These are phyloP conservation scores for Luzula sylvatica DNA, from an alignment of 176 grass and related monocot species.

Conservation along the genomic window DNA sequence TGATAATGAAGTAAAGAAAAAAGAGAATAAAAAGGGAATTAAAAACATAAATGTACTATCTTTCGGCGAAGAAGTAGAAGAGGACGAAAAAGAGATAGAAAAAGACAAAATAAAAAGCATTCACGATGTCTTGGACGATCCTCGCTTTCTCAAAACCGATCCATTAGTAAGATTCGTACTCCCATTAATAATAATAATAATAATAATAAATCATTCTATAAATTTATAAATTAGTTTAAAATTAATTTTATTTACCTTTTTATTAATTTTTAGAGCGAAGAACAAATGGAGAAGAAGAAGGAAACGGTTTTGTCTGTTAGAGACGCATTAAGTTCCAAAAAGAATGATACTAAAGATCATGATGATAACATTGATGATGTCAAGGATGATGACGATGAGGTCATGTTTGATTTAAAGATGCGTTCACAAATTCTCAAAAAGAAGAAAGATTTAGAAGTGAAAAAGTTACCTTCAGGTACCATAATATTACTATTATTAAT, in stretches of 20 bases:
- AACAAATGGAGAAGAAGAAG: constrained; percentile 73
- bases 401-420: constrained; percentile 83
- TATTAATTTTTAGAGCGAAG: constrained; percentile 35
- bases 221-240: constrained; percentile 19
- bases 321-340: constrained; percentile 72
- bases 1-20: constrained; percentile 35
- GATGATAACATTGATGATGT: constrained; percentile 7
- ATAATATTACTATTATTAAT: too few relatives aligned
- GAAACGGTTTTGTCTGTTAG: constrained; percentile 52
- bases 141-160: constrained; percentile 72
- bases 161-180: constrained; percentile 4
- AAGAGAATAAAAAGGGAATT: constrained; percentile 65
- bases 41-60: constrained; percentile 92
- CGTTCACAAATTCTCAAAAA: constrained; percentile 75
- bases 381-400: constrained; percentile 49
- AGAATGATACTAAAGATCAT: constrained; percentile 44
- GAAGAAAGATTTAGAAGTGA: constrained; percentile 52
- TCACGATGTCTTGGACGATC: constrained; percentile 86
- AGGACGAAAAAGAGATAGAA: constrained; percentile 49
- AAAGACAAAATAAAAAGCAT: constrained; percentile 96
- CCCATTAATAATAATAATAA: constrained; percentile 3
- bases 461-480: constrained; percentile 45
- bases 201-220: constrained; percentile 16
- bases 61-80: constrained; percentile 92
- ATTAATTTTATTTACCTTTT: constrained; percentile 11